Evolutionary conservation across 768 basidiomycete species (phyloP), one percentile per base, ranked within the genome.

Genomic region (Kwoniella dendrophila): DNA sequence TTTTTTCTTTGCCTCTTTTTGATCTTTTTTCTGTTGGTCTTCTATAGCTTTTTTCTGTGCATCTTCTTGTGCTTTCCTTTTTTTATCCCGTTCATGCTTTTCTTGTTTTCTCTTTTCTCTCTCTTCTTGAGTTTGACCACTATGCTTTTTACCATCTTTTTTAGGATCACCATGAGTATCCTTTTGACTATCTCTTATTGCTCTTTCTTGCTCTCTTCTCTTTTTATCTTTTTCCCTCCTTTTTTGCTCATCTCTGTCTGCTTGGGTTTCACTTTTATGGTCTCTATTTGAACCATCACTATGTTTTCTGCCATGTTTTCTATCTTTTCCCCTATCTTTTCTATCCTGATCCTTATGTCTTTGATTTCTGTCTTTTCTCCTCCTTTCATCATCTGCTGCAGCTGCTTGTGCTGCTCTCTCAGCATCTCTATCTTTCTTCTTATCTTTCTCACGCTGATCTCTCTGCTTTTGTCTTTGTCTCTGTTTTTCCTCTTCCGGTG

Each of bases 371-470:
- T 49, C 47, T 45, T 48, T 10, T 32, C 27, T n/a, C 52, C 52
- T 54, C 49, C 12, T 12, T 33, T 27, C 16, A 7, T 51, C 49
- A 5, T 26, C n/a, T 33, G 22, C 8, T 51, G 49, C 26, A 5
- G 29, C 51, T 36, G 16, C 4, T 34, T 24, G 6, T 11, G 51
- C 34, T 27, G 12, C 4, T 24, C 11, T 53, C 51, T 53, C 30
- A 8, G 16, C 32, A 53, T 53, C 33, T 33, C 65, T 59, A 38
- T 49, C 41, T 59, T 56, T 57, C 51, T 54, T 10, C 49, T 58
- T 47, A 20, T 48, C 14, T 63, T 22, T 33, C 12, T 44, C 49
- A 29, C n/a, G 32, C 34, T 24, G 29, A 43, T 34, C 33, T 47
- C 24, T 58, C 48, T 30, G 14, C 20, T 47, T 22, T 43, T 56